Evolutionary conservation across 805 yeast species (phyloP).

Genomic region (Ogataea minuta): DNA sequence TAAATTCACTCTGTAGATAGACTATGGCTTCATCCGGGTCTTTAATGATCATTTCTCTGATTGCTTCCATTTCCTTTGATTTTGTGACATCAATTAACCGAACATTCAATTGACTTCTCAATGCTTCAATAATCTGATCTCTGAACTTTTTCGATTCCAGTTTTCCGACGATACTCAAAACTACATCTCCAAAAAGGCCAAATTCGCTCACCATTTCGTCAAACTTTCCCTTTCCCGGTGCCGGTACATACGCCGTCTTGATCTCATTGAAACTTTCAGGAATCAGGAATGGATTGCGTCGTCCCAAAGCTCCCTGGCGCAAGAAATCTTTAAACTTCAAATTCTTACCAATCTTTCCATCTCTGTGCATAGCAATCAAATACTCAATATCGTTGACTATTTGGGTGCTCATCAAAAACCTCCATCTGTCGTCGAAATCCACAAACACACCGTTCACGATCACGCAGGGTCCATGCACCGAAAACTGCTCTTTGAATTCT

Average conservation of each 20-base stretch:
- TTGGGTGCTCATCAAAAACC: slow-evolving; percentile 50
- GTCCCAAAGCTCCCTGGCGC: slow-evolving; percentile 38
- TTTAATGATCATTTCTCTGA: too few relatives aligned
- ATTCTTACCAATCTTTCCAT: slow-evolving; percentile 29
- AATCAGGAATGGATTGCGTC: slow-evolving; percentile 49
- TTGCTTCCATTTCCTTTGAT: not conserved
- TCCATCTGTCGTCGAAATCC: slow-evolving; percentile 52
- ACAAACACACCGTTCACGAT: slow-evolving; percentile 73
- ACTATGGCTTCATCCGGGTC: slow-evolving; percentile 7
- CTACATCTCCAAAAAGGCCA: slow-evolving; percentile 7
- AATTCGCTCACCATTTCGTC: slow-evolving; percentile 1
- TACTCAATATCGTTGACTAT: slow-evolving; percentile 49
- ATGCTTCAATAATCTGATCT: slow-evolving; percentile 43
- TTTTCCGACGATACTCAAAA: slow-evolving; percentile 60
- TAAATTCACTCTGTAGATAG: slow-evolving; percentile 4
- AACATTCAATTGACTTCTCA: slow-evolving; percentile 16
- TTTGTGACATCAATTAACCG: slow-evolving; percentile 14
- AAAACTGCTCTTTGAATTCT: slow-evolving; percentile 35
- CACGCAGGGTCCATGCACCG: slow-evolving; percentile 48
- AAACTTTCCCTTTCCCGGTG: slow-evolving; percentile 8
- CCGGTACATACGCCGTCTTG: slow-evolving; percentile 14
- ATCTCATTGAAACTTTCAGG: slow-evolving; percentile 44
- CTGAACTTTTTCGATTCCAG: slow-evolving; percentile 39
- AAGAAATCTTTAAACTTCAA: slow-evolving; percentile 39
- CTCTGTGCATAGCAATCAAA: slow-evolving; percentile 31